Conservation (phyloP, 169 alveolate species). For the Cryptosporidium viatorum region DNA sequence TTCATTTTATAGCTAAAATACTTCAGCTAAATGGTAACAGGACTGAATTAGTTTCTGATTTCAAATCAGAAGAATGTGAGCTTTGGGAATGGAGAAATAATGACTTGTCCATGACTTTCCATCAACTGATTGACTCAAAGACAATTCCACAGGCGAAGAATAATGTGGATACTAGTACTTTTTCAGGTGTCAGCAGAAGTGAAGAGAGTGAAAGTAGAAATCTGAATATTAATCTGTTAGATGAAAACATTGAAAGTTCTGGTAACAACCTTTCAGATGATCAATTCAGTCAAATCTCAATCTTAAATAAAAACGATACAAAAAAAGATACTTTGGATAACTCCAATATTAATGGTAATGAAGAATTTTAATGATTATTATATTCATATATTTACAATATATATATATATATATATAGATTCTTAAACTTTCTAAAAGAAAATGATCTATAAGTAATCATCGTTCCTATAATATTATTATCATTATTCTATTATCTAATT, state of each 20-base stretch:
- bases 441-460: background rate
- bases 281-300: background rate
- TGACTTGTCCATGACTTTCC: slow-evolving; percentile 54
- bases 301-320: background rate
- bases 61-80: slow-evolving; percentile 52
- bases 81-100: slow-evolving; percentile 72
- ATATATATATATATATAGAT: background rate
- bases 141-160: slow-evolving; percentile 38
- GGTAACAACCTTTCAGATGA: background rate
- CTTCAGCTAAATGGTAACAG: slow-evolving; percentile 10
- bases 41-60: slow-evolving; percentile 43
- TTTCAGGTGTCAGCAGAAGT: background rate
- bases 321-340: background rate
- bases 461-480: background rate
- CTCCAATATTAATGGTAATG: background rate
- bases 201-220: slow-evolving; percentile 6
- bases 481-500: background rate
- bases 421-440: background rate
- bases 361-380: background rate
- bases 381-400: background rate
- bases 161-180: background rate
- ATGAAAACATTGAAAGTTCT: background rate
- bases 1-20: slow-evolving; percentile 23
- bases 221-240: background rate
- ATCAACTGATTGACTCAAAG: slow-evolving; percentile 53